Evolutionary conservation across 257 asterid genomes (phyloP).

Genomic region (Jasminum sambac): DNA sequence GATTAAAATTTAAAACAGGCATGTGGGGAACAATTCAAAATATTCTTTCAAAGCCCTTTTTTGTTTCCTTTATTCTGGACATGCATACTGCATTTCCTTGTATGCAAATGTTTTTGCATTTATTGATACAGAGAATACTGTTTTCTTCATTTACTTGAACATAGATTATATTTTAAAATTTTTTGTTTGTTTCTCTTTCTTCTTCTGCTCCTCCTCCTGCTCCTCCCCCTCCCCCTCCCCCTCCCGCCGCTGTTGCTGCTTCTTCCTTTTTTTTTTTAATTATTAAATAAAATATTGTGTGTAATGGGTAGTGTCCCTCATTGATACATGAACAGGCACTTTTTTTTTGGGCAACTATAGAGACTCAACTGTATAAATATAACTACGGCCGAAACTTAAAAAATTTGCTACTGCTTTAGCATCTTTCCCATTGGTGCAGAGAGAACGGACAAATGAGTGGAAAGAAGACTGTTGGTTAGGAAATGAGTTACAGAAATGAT

Average conservation of each 20-base stretch:
- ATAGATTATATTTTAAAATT: not conserved
- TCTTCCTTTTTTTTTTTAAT: no score
- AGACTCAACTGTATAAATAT: constrained; percentile 1
- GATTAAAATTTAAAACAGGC: not conserved
- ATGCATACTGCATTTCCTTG: not conserved
- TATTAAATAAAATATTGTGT: no score
- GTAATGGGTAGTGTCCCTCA: not conserved
- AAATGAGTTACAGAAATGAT: not conserved
- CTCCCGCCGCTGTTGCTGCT: no score
- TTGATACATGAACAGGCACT: not conserved
- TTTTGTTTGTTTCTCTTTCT: not conserved
- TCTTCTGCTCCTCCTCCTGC: no score
- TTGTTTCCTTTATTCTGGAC: not conserved
- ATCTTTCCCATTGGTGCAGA: constrained; percentile 4
- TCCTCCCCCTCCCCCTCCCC: no score
- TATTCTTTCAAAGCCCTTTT: not conserved
- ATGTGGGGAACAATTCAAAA: not conserved
- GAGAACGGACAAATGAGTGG: not conserved
- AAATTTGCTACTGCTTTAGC: constrained; percentile 6
- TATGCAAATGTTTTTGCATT: not conserved
- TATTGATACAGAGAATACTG: not conserved
- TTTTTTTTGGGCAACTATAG: constrained; percentile 12
- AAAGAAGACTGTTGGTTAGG: constrained; percentile 1
- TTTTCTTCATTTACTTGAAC: not conserved
- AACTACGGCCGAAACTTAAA: not conserved